Conservation (phyloP, 805 yeast genomes). For the Suhomyces sp. region DNA sequence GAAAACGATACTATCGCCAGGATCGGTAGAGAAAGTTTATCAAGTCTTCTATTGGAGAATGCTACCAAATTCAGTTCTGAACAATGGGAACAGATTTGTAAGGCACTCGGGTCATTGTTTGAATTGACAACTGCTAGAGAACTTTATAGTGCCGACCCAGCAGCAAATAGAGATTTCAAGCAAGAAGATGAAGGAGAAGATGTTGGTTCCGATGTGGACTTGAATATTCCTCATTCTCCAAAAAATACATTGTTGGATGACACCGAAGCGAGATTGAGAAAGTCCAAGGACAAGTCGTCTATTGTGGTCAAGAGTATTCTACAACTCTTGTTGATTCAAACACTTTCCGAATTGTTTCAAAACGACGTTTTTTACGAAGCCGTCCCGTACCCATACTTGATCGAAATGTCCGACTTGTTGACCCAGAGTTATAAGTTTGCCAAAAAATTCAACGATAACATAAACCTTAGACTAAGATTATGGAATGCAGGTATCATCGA, state of each 20-base stretch:
- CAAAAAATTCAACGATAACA: constrained; percentile 82
- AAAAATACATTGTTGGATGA: constrained; percentile 19
- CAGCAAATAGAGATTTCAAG: constrained; percentile 18
- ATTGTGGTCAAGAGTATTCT: constrained; percentile 91
- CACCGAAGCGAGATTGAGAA: constrained; percentile 38
- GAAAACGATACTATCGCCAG: constrained; percentile 96
- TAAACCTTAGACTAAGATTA: constrained; percentile 79
- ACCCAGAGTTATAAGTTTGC: constrained; percentile 78
- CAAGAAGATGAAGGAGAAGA: constrained; percentile 34
- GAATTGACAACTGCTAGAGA: constrained; percentile 84
- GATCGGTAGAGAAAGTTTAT: constrained; percentile 88
- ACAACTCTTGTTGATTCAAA: constrained; percentile 85
- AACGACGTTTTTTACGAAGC: constrained; percentile 62
- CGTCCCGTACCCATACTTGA: constrained; percentile 66
- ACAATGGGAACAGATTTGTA: constrained; percentile 76
- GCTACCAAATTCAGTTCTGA: constrained; percentile 55
- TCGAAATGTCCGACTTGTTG: constrained; percentile 59
- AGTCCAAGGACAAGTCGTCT: constrained; percentile 59
- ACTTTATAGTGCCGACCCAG: constrained; percentile 64
- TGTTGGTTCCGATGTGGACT: constrained; percentile 16
- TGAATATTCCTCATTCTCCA: constrained; percentile 9
- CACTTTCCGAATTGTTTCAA: constrained; percentile 76
- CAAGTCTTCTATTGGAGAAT: constrained; percentile 76
- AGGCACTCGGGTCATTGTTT: constrained; percentile 67
- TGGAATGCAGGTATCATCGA: constrained; percentile 93